phyloP scores from a whole-genome alignment of 2,329 filamentous ascomycete species.

The Fusarium aywerte region DNA sequence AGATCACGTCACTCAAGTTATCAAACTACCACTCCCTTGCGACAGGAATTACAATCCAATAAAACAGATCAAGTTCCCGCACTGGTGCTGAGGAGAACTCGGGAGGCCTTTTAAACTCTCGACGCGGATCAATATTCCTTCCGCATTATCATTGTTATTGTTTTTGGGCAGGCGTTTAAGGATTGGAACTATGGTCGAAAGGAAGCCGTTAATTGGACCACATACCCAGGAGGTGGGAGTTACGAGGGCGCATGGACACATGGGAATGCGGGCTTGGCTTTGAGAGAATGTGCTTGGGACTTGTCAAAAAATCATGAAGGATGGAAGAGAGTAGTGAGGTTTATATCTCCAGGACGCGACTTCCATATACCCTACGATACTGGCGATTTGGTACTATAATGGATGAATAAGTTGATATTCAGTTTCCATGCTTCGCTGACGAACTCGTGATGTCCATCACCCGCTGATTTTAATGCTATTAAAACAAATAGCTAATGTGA shows the following conservation, averaged over 20 bases:
- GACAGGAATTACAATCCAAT: conserved; percentile 53
- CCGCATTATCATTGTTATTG: conserved; percentile 16
- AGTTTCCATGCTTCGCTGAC: neutral
- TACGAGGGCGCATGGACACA: conserved; percentile 43
- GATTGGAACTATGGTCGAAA: conserved; percentile 21
- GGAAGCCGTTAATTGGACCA: conserved; percentile 40
- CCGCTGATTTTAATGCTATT: neutral
- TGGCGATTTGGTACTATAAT: conserved; percentile 27
- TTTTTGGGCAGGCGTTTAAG: conserved; percentile 42
- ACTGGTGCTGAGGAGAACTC: neutral
- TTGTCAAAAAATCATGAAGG: conserved; percentile 28
- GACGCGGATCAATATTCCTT: neutral
- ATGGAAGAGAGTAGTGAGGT: conserved; percentile 19
- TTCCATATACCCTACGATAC: conserved; percentile 43
- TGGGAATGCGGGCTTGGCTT: conserved; percentile 21
- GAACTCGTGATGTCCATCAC: neutral
- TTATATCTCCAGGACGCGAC: conserved; percentile 14
- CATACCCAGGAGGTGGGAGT: conserved; percentile 47
- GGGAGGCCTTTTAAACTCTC: neutral
- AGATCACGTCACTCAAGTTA: conserved; percentile 66
- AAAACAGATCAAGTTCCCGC: conserved; percentile 4
- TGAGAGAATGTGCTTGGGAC: conserved; percentile 36
- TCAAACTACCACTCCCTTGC: conserved; percentile 66
- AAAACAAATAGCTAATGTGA: neutral
- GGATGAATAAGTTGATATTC: conserved; percentile 16